Evolutionary conservation across 495 filamentous ascomycete species (phyloP).

Genomic region (Neurospora tetrasperma): DNA sequence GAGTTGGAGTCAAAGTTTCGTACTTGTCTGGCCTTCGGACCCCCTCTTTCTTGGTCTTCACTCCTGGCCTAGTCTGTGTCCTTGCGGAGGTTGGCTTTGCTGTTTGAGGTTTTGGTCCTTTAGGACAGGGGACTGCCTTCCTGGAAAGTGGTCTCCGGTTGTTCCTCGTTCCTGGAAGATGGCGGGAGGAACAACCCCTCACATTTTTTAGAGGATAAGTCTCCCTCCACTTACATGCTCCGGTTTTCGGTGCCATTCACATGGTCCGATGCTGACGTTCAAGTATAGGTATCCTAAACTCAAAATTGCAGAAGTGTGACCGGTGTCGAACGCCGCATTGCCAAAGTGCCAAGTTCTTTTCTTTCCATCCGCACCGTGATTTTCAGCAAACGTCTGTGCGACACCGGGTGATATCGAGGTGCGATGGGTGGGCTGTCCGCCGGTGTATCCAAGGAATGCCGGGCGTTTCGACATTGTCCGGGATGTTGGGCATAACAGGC

Average conservation of each 20-base stretch:
- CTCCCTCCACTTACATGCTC: slow-evolving; percentile 5
- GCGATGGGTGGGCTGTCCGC: neutral
- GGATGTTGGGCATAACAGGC: neutral
- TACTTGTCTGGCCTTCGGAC: slow-evolving; percentile 58
- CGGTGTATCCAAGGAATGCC: neutral
- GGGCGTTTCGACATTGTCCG: neutral
- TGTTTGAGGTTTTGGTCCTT: slow-evolving; percentile 9
- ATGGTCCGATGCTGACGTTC: neutral
- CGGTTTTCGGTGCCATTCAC: neutral
- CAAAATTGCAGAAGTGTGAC: neutral
- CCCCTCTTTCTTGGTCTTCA: slow-evolving; percentile 10
- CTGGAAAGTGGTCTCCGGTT: slow-evolving; percentile 33
- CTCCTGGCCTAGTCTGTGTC: slow-evolving; percentile 10
- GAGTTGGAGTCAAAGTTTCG: slow-evolving; percentile 94
- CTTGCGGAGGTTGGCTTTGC: slow-evolving; percentile 16
- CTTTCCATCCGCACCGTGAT: neutral
- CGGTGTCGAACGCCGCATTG: neutral
- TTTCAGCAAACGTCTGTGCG: neutral
- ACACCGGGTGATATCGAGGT: neutral
- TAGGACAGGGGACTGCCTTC: slow-evolving; percentile 28
- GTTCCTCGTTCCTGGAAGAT: slow-evolving; percentile 27
- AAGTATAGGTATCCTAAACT: neutral
- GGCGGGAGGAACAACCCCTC: slow-evolving; percentile 44
- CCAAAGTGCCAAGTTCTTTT: neutral
- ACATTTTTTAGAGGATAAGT: slow-evolving; percentile 56